These are phyloP conservation scores for Penicillium sp. DNA, from an alignment of 2,329 filamentous ascomycete genomes.

Conservation along the genomic window DNA sequence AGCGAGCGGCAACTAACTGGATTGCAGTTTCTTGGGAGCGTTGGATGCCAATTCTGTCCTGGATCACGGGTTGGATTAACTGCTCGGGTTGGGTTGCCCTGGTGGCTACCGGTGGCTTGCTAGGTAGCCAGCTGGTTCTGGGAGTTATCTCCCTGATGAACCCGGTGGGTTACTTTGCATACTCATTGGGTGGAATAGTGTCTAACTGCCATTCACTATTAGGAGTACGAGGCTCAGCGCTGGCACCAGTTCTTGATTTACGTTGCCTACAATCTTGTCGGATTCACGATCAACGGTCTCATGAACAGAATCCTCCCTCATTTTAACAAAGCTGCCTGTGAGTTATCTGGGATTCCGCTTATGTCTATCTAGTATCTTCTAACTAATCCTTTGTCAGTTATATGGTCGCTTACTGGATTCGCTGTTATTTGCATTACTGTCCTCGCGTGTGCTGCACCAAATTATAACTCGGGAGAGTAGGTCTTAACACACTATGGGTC, in stretches of 20 bases:
- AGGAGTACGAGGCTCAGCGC: slow-evolving; percentile 59
- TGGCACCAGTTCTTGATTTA: slow-evolving; percentile 80
- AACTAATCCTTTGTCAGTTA: slow-evolving; percentile 45
- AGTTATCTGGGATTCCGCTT: slow-evolving; percentile 11
- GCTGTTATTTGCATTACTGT: slow-evolving; percentile 72
- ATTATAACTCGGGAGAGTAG: slow-evolving; percentile 68
- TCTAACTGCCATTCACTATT: slow-evolving; percentile 2
- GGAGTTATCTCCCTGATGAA: slow-evolving; percentile 69
- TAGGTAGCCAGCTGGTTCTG: slow-evolving; percentile 70
- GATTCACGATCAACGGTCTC: slow-evolving; percentile 70
- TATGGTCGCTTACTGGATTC: slow-evolving; percentile 74
- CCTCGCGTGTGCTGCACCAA: slow-evolving; percentile 68
- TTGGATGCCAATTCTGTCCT: slow-evolving; percentile 69
- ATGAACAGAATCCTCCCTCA: slow-evolving; percentile 66
- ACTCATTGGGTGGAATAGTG: neutral
- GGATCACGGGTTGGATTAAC: slow-evolving; percentile 73
- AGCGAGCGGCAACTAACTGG: neutral
- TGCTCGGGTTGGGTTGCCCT: slow-evolving; percentile 73
- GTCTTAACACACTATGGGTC: slow-evolving; percentile 34
- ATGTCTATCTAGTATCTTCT: neutral
- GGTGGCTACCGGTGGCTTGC: slow-evolving; percentile 70
- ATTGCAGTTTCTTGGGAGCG: slow-evolving; percentile 60
- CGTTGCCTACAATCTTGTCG: slow-evolving; percentile 65
- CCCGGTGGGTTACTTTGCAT: slow-evolving; percentile 41
- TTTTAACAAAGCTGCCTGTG: slow-evolving; percentile 69